These are phyloP conservation scores for Cucumis cinereus DNA, from an alignment of 306 rosid species.

Conservation along the genomic window DNA sequence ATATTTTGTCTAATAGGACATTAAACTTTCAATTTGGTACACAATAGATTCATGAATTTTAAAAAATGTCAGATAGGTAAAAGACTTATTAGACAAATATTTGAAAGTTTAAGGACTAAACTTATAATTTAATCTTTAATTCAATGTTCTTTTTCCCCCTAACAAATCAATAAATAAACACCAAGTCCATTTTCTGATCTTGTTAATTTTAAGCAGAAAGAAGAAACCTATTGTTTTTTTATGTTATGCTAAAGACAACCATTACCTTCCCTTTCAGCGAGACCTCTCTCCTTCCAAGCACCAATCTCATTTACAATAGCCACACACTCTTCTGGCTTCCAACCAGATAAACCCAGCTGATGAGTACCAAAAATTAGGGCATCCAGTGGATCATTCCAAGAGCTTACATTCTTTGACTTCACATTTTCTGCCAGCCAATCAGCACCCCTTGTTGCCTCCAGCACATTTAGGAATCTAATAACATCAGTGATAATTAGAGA, in stretches of 20 bases:
- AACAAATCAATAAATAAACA: background rate
- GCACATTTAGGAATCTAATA: conserved; percentile 61
- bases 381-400: conserved; percentile 79
- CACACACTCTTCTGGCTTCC: conserved; percentile 85
- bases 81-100: background rate
- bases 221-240: background rate
- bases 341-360: conserved; percentile 67
- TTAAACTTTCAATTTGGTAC: background rate
- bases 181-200: background rate
- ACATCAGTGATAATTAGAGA: conserved; percentile 14
- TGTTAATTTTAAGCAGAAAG: background rate
- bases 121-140: background rate
- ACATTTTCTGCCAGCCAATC: conserved; percentile 59
- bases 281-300: conserved; percentile 80
- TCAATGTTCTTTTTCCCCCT: background rate
- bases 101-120: background rate
- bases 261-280: conserved; percentile 73
- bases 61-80: no score
- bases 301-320: conserved; percentile 81
- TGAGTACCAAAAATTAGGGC: conserved; percentile 66
- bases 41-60: background rate
- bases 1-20: background rate
- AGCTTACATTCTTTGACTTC: conserved; percentile 42
- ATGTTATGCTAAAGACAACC: background rate
- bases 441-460: conserved; percentile 73